Conservation (phyloP, 2,329 filamentous ascomycete genomes). For the Cladosporium sp. region DNA sequence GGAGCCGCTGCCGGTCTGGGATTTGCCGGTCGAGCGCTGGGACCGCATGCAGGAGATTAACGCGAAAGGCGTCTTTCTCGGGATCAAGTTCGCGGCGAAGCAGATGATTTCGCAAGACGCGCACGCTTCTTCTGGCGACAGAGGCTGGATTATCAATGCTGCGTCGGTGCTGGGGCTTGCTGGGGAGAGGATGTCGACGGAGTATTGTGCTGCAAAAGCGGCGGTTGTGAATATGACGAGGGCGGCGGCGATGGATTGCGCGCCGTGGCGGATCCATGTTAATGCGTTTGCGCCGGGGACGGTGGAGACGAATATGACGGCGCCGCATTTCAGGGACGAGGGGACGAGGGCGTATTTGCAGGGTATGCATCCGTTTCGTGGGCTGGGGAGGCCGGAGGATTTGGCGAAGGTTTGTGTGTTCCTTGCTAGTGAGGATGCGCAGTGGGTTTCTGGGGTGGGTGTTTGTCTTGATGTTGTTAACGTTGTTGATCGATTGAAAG, state of each 20-base stretch:
- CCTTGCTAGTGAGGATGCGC: slow-evolving; percentile 74
- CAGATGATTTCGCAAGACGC: slow-evolving; percentile 55
- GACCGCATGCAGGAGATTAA: slow-evolving; percentile 44
- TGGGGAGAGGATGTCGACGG: slow-evolving; percentile 24
- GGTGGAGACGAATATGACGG: slow-evolving; percentile 28
- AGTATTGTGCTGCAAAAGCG: slow-evolving; percentile 32
- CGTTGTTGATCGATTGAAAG: neutral
- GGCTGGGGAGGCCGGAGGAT: slow-evolving; percentile 70
- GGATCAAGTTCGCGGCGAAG: slow-evolving; percentile 47
- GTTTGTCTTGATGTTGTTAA: neutral
- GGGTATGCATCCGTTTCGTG: slow-evolving; percentile 72
- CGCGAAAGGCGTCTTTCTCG: slow-evolving; percentile 42
- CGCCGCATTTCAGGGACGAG: slow-evolving; percentile 24
- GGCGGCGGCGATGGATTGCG: slow-evolving; percentile 32
- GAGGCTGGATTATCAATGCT: slow-evolving; percentile 55
- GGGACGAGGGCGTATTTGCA: slow-evolving; percentile 77
- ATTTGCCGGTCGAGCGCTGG: slow-evolving; percentile 48
- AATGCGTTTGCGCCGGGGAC: slow-evolving; percentile 34
- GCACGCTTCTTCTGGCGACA: slow-evolving; percentile 37
- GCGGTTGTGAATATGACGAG: slow-evolving; percentile 32
- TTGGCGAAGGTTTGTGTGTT: slow-evolving; percentile 83
- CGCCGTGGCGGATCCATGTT: slow-evolving; percentile 31
- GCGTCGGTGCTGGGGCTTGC: slow-evolving; percentile 48
- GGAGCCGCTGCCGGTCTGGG: slow-evolving; percentile 44
- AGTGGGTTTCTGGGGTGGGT: slow-evolving; percentile 69